Evolutionary conservation across 2,329 filamentous ascomycete species (phyloP), one percentile per base, ranked within the genome.

Genomic region (Alternaria burnsii): DNA sequence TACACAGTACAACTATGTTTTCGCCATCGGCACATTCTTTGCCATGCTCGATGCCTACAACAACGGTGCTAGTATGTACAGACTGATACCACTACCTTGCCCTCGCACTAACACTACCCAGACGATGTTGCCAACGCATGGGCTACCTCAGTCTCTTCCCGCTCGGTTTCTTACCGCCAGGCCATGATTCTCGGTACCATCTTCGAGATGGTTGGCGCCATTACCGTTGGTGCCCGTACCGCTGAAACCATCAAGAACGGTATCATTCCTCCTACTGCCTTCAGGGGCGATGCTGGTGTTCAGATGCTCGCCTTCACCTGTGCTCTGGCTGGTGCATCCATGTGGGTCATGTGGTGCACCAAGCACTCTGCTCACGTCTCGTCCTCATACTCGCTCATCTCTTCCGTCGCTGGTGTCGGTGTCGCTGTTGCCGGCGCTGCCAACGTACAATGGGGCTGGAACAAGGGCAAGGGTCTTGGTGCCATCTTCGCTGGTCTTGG

Each of bases 41-140:
- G 89, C 90, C 81, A 79, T 92, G 78, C 87, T 92, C 50, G 90
- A 92, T 80, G 90, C 90, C 62, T 92, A 84, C 85, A 92, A 92
- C 85, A 92, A 91, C 77, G 90, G 90, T 77, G 90, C 90, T 71
- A 92, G 89, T 91, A 81, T 80, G 88, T 86, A 28, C 16, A 50
- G 6, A 22, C 12, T 26, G 6, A 26, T 36, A 1, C 9, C 18
- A 5, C 7, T 30, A 11, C 16, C 3, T 12, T 30, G 11, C 5
- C 8, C 12, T 4, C 14, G 5, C 6, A 30, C 63, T 71, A 52
- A 74, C 58, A 55, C 32, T 14, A 3, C 42, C n/a, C n/a, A 77
- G 88, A 93, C 79, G 91, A 94, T 90, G 91, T 94, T 58, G 91
- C 91, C 74, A 94, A 94, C 80, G 83, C 91, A 52, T 94, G 90